Percentiles rank a stretch among this genome's conserved stretches.
These are phyloP conservation scores for Neurospora sp. DNA, from an alignment of 495 filamentous ascomycete genomes.

Conservation along the genomic window DNA sequence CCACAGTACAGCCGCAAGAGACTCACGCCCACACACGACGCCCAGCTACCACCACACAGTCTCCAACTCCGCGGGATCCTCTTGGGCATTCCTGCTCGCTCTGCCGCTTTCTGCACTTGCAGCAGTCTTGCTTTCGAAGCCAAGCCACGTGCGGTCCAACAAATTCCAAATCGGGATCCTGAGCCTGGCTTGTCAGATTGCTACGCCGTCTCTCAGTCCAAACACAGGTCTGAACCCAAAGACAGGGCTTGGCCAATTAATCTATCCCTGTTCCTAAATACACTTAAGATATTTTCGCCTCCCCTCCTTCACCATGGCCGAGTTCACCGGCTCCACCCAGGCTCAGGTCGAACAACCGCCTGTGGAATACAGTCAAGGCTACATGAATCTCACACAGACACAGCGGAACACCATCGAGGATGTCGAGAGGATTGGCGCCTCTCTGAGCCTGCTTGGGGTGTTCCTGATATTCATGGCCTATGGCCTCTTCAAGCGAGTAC, in stretches of 20 bases:
- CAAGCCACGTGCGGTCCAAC: background rate
- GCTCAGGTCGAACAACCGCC: background rate
- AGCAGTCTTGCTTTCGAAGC: background rate
- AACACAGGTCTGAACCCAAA: background rate
- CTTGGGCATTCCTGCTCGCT: background rate
- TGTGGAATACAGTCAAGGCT: conserved; percentile 2
- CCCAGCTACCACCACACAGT: background rate
- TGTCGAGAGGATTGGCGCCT: conserved; percentile 38
- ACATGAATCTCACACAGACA: conserved; percentile 22
- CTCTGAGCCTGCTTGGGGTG: conserved; percentile 58
- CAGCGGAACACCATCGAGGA: conserved; percentile 23
- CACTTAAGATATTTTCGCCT: conserved; percentile 4
- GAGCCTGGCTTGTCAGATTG: background rate
- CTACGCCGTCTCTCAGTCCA: background rate
- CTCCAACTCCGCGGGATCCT: background rate
- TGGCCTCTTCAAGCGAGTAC: conserved; percentile 43
- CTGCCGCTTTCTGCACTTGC: background rate
- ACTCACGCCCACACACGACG: conserved; percentile 5
- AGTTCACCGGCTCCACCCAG: background rate
- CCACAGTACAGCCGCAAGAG: conserved; percentile 5
- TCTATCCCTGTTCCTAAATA: conserved; percentile 9
- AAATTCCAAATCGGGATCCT: background rate
- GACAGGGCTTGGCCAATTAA: conserved; percentile 3
- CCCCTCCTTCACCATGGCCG: background rate
- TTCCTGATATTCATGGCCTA: conserved; percentile 65